phyloP scores from a whole-genome alignment of 345 rosid species.

The Mercurialis annua region DNA sequence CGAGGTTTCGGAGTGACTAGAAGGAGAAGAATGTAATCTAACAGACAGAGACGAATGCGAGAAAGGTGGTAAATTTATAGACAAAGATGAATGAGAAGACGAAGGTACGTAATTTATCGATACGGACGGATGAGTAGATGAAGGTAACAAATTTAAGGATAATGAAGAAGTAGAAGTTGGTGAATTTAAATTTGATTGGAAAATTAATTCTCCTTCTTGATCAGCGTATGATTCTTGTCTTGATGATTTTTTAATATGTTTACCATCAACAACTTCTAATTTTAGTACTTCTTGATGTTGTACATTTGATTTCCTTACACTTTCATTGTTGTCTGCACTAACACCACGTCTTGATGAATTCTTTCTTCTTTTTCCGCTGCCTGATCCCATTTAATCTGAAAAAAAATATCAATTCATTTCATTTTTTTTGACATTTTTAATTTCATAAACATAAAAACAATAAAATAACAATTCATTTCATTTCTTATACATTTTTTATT shows the following conservation, averaged over 20 bases:
- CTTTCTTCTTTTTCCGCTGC: background rate
- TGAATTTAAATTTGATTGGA: no score
- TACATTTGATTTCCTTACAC: no score
- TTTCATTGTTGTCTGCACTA: no score
- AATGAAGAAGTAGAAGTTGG: background rate
- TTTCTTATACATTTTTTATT: background rate
- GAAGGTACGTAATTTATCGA: background rate
- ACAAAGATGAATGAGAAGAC: background rate
- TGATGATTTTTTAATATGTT: background rate
- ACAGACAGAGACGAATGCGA: background rate
- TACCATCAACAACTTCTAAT: conserved; percentile 20
- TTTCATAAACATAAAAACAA: background rate
- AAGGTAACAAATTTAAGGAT: background rate
- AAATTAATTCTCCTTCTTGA: no score
- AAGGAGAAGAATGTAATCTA: conserved; percentile 19
- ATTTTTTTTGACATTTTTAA: background rate
- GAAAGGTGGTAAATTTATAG: conserved; percentile 16
- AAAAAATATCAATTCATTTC: background rate
- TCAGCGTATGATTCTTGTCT: no score
- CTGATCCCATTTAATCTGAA: background rate
- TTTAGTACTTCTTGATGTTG: conserved; percentile 14
- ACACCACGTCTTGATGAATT: background rate
- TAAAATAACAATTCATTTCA: background rate
- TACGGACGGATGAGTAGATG: background rate
- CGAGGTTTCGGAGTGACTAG: conserved; percentile 21